Evolutionary conservation across 768 basidiomycete species (phyloP), one percentile per base, ranked within the genome.

Genomic region (Rhizopogon vulgaris): DNA sequence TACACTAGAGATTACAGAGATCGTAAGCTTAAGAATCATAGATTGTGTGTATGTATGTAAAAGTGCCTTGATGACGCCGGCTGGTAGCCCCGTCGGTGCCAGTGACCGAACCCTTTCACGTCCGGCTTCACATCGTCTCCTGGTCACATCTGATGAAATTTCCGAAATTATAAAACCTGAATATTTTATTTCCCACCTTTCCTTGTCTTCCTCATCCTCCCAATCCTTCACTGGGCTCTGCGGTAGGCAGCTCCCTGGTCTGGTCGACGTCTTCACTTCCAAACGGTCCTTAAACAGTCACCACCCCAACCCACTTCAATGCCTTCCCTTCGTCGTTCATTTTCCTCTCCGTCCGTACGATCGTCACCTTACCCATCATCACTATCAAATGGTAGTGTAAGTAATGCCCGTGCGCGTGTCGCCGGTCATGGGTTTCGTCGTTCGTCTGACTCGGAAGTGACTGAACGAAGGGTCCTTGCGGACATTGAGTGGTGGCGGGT

Each of bases 401-500:
- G 61, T 49, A 68, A 73, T 30, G 70, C 71, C 22, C 69, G 74
- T 52, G 70, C 63, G 14, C 67, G 79, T 38, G 69, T 78, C 52
- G 55, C 54, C 30, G 58, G 56, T 45, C 66, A 63, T 32, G 63
- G 63, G 49, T 67, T 70, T 7, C 78, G 85, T 62, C 82, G 87
- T 54, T 78, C 85, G 11, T 82, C 83, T 18, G 84, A 80, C 55
- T 86, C 87, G 59, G 83, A 86, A 63, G 79, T 78, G 34, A 67
- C 65, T 58, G 73, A 67, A 57, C 78, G 89, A 63, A 78, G 87
- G 59, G 86, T 91, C 59, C 77, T 91, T 55, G 88, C 86, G 32
- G 89, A 91, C 73, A 85, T 91, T 62, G 88, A 90, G 66, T 91
- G 89, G 88, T 90, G 88, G 88, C 79, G 75, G 60, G 87, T 90